phyloP scores from a whole-genome alignment of 305 asterid species.

The Solanum hybrid region DNA sequence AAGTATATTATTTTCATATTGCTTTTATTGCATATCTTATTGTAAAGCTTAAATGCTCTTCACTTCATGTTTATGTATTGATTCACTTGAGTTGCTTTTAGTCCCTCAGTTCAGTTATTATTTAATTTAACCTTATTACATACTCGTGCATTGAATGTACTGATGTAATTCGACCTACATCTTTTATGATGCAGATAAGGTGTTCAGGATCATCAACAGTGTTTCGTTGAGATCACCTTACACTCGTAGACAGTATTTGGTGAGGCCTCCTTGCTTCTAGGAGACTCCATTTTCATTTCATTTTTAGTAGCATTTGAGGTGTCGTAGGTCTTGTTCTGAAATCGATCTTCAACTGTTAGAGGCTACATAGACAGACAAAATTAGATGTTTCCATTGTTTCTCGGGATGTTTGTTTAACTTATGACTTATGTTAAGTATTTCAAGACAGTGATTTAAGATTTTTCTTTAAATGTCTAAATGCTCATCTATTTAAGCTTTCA shows the following conservation, averaged over 20 bases:
- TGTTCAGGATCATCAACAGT: not conserved
- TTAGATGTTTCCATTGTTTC: not conserved
- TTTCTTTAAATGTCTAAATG: not conserved
- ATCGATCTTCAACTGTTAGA: not conserved
- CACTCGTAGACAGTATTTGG: not conserved
- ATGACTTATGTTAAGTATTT: not conserved
- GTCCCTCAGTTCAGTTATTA: not conserved
- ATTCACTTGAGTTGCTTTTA: not conserved
- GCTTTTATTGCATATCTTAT: not conserved
- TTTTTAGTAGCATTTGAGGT: not conserved
- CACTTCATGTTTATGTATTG: not conserved
- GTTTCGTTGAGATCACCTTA: not conserved
- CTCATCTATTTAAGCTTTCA: not conserved
- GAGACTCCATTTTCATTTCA: not conserved
- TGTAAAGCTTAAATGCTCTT: not conserved
- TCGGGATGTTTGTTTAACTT: not conserved
- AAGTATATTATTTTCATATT: too few species aligned
- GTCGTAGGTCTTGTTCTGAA: not conserved
- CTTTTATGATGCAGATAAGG: not conserved
- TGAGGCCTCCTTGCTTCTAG: not conserved
- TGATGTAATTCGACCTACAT: not conserved
- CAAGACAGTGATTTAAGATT: not conserved
- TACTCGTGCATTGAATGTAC: not conserved
- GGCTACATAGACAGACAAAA: too few species aligned
- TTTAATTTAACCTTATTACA: not conserved